A percentile compares a stretch with the other conserved stretches of the same genome.
Conservation (phyloP, 352 stramenopile genomes). For the Globisporangium abappressorium region DNA sequence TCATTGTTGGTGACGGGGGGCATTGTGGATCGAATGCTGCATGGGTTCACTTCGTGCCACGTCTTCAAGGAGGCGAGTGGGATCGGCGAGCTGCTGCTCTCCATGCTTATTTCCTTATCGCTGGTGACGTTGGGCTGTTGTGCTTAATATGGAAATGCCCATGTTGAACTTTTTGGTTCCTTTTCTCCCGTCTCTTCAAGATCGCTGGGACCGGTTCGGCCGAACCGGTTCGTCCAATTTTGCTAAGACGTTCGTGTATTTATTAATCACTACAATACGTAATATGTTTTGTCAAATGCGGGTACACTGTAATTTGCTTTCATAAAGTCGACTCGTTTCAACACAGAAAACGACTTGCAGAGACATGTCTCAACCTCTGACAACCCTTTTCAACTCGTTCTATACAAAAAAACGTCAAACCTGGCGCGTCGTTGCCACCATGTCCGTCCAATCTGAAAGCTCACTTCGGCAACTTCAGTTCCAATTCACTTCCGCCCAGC, state of each 20-base stretch:
- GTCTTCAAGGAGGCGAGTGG: conserved; percentile 4
- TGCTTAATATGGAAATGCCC: not conserved
- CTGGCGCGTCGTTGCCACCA: not conserved
- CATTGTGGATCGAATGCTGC: not conserved
- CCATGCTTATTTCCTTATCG: not conserved
- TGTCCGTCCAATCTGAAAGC: conserved; percentile 3
- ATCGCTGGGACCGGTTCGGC: not conserved
- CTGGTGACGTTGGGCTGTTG: not conserved
- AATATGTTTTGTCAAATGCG: too few relatives aligned
- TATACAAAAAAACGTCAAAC: not conserved
- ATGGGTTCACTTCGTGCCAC: conserved; percentile 14
- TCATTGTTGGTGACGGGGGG: conserved; percentile 20
- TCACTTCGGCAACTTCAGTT: conserved; percentile 6
- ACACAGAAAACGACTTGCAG: too few relatives aligned
- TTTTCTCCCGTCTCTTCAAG: not conserved
- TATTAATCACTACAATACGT: too few relatives aligned
- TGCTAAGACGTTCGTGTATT: too few relatives aligned
- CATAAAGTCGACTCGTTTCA: too few relatives aligned
- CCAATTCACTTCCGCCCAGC: conserved; percentile 1
- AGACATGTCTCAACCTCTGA: too few relatives aligned
- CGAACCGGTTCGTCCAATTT: not conserved
- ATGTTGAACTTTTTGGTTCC: not conserved
- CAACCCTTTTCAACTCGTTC: too few relatives aligned
- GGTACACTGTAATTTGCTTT: too few relatives aligned
- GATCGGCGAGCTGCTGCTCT: conserved; percentile 8